Evolutionary conservation across 768 basidiomycete species (phyloP).

Genomic region (Phylloporus arenicola): DNA sequence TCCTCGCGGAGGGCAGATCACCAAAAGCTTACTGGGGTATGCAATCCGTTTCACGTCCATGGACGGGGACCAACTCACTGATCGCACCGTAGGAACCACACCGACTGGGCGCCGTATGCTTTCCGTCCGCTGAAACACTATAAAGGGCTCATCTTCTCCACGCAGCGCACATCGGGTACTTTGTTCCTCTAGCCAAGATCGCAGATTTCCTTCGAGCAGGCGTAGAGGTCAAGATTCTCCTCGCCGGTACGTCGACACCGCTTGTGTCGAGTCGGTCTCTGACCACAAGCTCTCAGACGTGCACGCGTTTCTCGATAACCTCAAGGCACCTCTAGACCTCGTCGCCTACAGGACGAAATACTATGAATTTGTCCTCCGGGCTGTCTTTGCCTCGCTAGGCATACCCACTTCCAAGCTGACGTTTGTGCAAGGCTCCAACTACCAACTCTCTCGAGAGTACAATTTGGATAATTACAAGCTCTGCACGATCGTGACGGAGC

Average conservation of each 20-base stretch:
- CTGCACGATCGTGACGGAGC: conserved; percentile 87
- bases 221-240: conserved; percentile 80
- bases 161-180: conserved; percentile 94
- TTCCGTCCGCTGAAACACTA: neutral
- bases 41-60: conserved; percentile 14
- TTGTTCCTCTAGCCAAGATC: conserved; percentile 91
- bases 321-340: conserved; percentile 92
- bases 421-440: conserved; percentile 87
- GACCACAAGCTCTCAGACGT: conserved; percentile 50
- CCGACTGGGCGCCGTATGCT: conserved; percentile 89
- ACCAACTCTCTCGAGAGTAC: conserved; percentile 89
- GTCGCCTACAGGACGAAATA: conserved; percentile 85
- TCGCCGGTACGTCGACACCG: conserved; percentile 53
- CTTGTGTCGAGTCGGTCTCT: neutral
- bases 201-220: conserved; percentile 92
- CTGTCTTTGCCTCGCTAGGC: conserved; percentile 84
- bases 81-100: conserved; percentile 63
- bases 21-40: conserved; percentile 91
- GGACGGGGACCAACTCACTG: neutral
- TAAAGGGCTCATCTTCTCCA: neutral
- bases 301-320: conserved; percentile 95
- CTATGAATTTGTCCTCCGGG: conserved; percentile 76
- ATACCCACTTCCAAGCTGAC: conserved; percentile 81
- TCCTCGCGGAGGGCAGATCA: conserved; percentile 68
- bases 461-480: conserved; percentile 93